These are phyloP conservation scores for Schwanniomyces vanrijiae DNA, from an alignment of 805 yeast species.

Conservation along the genomic window DNA sequence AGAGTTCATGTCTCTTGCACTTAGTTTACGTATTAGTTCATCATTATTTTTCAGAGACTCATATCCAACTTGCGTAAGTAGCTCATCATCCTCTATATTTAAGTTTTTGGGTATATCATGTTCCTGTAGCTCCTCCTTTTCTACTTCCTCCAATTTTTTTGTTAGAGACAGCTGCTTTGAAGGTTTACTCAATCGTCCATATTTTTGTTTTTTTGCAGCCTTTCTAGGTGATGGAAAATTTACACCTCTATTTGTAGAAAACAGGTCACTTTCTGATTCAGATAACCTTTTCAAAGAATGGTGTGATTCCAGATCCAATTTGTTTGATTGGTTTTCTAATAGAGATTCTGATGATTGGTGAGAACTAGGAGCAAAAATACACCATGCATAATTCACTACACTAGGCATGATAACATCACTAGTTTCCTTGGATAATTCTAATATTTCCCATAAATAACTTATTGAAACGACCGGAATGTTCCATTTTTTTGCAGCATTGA, in stretches of 20 bases:
- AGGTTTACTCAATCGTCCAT: conserved; percentile 43
- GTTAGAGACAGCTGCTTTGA: conserved; percentile 10
- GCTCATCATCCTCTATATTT: conserved; percentile 16
- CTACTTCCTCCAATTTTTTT: conserved; percentile 6
- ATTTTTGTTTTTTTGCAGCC: conserved; percentile 38
- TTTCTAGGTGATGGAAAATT: conserved; percentile 57
- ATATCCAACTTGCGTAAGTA: conserved; percentile 21
- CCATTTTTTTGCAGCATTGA: conserved; percentile 59
- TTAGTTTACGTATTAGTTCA: conserved; percentile 17
- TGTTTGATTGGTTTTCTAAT: conserved; percentile 16
- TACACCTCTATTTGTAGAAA: conserved; percentile 17
- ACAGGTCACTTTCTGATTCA: neutral
- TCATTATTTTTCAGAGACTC: conserved; percentile 18
- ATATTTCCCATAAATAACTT: conserved; percentile 53
- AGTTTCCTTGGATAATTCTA: conserved; percentile 29
- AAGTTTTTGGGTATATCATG: conserved; percentile 9
- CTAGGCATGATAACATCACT: conserved; percentile 32
- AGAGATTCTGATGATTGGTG: conserved; percentile 21
- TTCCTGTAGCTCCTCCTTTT: conserved; percentile 4
- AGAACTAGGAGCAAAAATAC: conserved; percentile 50
- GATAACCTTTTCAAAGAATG: conserved; percentile 3
- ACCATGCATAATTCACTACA: conserved; percentile 51
- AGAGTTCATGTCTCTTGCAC: neutral
- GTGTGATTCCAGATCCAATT: conserved; percentile 15
- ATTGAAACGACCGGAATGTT: conserved; percentile 57